Base-by-base conservation (phyloP, 2,329 filamentous ascomycete species). In the Verticillium tricorpus region DNA sequence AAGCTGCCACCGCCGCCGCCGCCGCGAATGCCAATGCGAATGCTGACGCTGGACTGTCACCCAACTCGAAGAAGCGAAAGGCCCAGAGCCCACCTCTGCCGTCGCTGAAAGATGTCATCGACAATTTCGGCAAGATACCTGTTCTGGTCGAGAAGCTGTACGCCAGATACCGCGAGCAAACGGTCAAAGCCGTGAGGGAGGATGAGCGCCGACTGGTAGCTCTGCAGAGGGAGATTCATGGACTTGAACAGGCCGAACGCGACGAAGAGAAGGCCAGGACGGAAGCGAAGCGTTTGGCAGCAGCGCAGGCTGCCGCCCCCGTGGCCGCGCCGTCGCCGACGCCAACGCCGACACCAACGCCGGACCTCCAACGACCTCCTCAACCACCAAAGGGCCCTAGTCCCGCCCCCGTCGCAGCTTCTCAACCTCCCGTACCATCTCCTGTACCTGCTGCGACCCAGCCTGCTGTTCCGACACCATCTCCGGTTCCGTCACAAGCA, bases 81-180 rank as follows among this genome's bases (percentile, higher is more conserved):
- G 82, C 90, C 40, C 82, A 85, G 34, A 87, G 82, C 63, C 86
- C 90, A 9, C 80, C 83, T 56, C 72, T 88, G 62, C 85, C 88
- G 14, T 86, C 85, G 1, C 77, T 92, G 32, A 82, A 85, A 65
- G 90, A 93, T 65, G 86, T 86, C 4, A 80, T 83, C 60, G 82
- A 88, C 65, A 86, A 92, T 72, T 74, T 83, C 32, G 85, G 89
- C 58, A 86, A 89, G 65, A 80, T 96, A 2, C 90, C 90, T 1
- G 78, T 82, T 32, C 77, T 97, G 55, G 84, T 96, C 57, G 82
- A 89, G 62, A 86, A 89, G 66, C 81, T 97, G 1, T 96, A 95
- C 71, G 82, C 85, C 14, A 83, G 85, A 64, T 97, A 96, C 72
- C 84, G 88, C 65, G 85, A 89, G 56, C 80, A 88, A 54, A 80